phyloP scores from a whole-genome alignment of 441 rosid species.

The Aquilaria agallochum region DNA sequence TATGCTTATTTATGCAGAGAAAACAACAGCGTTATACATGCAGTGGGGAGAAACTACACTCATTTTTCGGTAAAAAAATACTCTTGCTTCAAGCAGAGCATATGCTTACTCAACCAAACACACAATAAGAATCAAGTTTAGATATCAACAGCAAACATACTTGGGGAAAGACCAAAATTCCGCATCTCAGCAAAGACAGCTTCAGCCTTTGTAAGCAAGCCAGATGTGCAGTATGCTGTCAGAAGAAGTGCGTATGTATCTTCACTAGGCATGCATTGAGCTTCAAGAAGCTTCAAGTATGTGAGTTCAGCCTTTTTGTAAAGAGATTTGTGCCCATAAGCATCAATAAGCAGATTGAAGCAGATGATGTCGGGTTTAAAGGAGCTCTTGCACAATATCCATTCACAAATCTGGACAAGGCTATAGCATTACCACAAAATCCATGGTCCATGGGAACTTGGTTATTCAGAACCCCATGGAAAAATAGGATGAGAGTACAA shows the following conservation, averaged over 20 bases:
- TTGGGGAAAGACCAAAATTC: conserved; percentile 64
- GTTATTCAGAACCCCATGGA: too few relatives aligned
- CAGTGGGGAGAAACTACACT: too few relatives aligned
- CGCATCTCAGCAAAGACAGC: conserved; percentile 78
- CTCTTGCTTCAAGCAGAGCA: too few relatives aligned
- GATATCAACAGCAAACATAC: conserved; percentile 37
- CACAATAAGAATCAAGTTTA: not conserved
- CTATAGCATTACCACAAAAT: conserved; percentile 11
- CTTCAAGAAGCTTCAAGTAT: conserved; percentile 69
- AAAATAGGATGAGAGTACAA: too few relatives aligned
- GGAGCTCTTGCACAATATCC: conserved; percentile 79
- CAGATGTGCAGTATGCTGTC: conserved; percentile 65
- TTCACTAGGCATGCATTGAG: conserved; percentile 80
- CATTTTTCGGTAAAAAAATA: too few relatives aligned
- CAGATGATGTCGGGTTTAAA: conserved; percentile 78
- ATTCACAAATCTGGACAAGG: conserved; percentile 69
- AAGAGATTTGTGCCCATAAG: conserved; percentile 60
- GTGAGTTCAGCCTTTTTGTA: conserved; percentile 62
- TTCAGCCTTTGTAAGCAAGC: conserved; percentile 62
- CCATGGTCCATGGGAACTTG: not conserved
- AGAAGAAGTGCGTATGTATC: conserved; percentile 87
- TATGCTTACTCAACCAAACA: not conserved
- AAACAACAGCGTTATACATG: too few relatives aligned
- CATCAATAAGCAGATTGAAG: conserved; percentile 88
- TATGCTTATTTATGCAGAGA: not conserved